Conservation (phyloP, 2,329 filamentous ascomycete species). For the Bipolaris oryzae region DNA sequence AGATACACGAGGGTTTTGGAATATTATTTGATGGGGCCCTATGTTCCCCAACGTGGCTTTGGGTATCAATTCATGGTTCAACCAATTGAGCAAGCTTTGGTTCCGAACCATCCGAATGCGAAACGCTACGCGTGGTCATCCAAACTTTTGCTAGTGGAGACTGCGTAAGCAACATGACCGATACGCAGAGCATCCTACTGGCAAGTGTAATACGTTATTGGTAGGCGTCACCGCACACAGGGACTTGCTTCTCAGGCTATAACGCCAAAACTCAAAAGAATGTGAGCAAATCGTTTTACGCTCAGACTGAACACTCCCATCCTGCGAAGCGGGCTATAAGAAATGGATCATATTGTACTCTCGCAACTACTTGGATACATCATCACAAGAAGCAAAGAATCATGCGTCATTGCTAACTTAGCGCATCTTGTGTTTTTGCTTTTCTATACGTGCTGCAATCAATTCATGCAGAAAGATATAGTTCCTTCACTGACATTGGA, state of each 20-base stretch:
- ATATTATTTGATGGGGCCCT: neutral
- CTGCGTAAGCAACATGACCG: neutral
- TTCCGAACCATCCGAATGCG: neutral
- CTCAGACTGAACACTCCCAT: neutral
- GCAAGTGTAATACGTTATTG: neutral
- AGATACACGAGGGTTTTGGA: neutral
- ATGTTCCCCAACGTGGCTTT: neutral
- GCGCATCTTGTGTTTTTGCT: fast-evolving
- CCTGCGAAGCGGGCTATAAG: neutral
- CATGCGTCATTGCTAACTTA: too few species aligned
- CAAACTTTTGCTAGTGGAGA: neutral
- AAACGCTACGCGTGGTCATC: neutral
- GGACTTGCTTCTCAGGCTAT: neutral
- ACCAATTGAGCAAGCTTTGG: neutral
- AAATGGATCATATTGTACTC: neutral
- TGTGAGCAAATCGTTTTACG: neutral
- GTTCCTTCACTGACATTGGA: too few species aligned
- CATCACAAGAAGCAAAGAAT: too few species aligned
- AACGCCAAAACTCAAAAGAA: neutral
- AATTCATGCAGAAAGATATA: too few species aligned
- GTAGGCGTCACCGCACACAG: neutral
- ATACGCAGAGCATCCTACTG: neutral
- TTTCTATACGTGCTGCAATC: too few species aligned
- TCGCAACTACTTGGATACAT: too few species aligned
- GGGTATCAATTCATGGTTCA: neutral